Evolutionary conservation across 805 yeast genomes (phyloP), one percentile per base, ranked within the genome.

Genomic region (Hemisphaericaspora nanyangensis): DNA sequence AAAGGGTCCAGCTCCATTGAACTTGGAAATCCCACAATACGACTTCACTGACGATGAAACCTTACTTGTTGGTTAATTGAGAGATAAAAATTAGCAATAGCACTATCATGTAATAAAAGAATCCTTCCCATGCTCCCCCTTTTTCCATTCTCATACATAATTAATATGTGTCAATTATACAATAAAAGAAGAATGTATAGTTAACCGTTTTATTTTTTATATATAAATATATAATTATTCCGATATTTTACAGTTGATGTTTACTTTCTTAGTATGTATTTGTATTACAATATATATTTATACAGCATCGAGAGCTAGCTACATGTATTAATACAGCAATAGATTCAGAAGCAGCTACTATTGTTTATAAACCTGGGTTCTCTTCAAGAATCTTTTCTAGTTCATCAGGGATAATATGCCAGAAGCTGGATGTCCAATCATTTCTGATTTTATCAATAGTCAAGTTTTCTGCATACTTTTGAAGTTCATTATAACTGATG

Each of bases 1-100:
- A 82, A 91, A 81, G 76, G 99, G 99, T 56, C 99, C 99, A 56
- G 99, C 99, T 64, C 99, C 99, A 62, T 80, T 88, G 70, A 93
- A 93, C 79, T 80, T 93, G 76, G 99, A 93, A 77, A 77, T 93
- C 58, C 99, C 99, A 56, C 75, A 79, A 56, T 93, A 93, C 67
- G 87, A 81, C 54, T 85, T 93, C 63, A 58, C 77, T 46, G 80
- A 76, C 48, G 82, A 74, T 40, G 95, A 85, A 61, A 88, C 87
- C 50, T 83, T 85, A 63, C 69, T 93, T 55, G 78, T 89, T 59
- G 99, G 99, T 82, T 93, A 82, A 56, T 15, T 38, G 17, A 26
- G 12, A 15, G 7, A 17, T 17, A 18, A 4, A n/a, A 36, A 29
- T 22, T 19, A 15, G 15, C 10, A 8, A 29, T 15, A 29, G 15